phyloP scores from a whole-genome alignment of 1,139 yeast genomes.

The Pichia sp. region DNA sequence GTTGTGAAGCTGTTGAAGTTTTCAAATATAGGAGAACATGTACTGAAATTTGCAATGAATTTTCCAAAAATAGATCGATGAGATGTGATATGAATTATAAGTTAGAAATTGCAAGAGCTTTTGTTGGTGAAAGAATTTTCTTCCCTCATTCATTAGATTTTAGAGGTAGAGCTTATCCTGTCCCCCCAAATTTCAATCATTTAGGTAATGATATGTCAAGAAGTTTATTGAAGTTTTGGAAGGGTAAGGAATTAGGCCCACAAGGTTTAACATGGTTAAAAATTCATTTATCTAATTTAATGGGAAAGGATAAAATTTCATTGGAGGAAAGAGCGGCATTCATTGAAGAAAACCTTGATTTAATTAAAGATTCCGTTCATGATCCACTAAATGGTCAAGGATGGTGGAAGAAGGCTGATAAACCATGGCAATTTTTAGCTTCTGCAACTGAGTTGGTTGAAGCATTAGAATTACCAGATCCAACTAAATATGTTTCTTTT shows the following conservation, averaged over 20 bases:
- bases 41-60: conserved; percentile 51
- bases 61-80: conserved; percentile 68
- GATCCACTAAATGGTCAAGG: conserved; percentile 55
- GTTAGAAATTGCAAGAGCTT: conserved; percentile 91
- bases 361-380: conserved; percentile 59
- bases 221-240: conserved; percentile 82
- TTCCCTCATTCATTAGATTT: conserved; percentile 94
- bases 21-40: conserved; percentile 63
- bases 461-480: conserved; percentile 68
- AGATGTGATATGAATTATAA: conserved; percentile 93
- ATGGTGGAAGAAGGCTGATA: conserved; percentile 87
- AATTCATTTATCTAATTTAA: conserved; percentile 82
- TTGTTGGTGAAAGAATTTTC: conserved; percentile 78
- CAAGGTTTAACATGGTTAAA: conserved; percentile 82
- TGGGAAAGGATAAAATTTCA: conserved; percentile 81
- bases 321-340: conserved; percentile 68
- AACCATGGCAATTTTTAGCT: conserved; percentile 94
- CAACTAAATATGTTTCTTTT: conserved; percentile 67
- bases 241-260: conserved; percentile 72
- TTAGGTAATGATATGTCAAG: conserved; percentile 89
- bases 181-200: conserved; percentile 66
- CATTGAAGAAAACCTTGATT: conserved; percentile 60
- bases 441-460: conserved; percentile 74
- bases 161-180: conserved; percentile 93
- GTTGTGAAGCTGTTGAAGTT: conserved; percentile 65